Evolutionary conservation across 495 filamentous ascomycete species (phyloP).

Genomic region (Penicillium herquei): DNA sequence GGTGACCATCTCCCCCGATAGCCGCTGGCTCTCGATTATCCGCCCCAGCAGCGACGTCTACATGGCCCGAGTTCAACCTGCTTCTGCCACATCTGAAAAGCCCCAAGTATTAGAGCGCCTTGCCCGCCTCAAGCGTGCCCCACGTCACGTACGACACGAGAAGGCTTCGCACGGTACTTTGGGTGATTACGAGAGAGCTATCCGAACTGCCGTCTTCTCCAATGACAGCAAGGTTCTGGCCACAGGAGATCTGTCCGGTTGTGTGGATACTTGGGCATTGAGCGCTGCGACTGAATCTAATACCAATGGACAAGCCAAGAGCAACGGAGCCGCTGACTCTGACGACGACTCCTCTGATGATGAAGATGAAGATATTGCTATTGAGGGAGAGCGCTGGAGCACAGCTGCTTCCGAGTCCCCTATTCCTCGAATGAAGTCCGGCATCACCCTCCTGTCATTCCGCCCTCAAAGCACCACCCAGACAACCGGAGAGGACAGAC

Average conservation of each 20-base stretch:
- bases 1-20: constrained; percentile 51
- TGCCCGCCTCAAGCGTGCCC: constrained; percentile 56
- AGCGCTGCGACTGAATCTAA: constrained; percentile 48
- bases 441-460: constrained; percentile 74
- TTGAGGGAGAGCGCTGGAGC: constrained; percentile 61
- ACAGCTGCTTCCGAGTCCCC: constrained; percentile 64
- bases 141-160: constrained; percentile 53
- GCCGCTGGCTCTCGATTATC: constrained; percentile 55
- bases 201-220: constrained; percentile 76
- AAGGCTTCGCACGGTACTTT: constrained; percentile 61
- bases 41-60: constrained; percentile 49
- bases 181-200: constrained; percentile 73
- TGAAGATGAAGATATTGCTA: constrained; percentile 36
- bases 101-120: constrained; percentile 46
- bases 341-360: constrained; percentile 55
- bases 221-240: constrained; percentile 75
- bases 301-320: constrained; percentile 28
- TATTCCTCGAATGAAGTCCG: constrained; percentile 73
- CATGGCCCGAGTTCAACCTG: constrained; percentile 42
- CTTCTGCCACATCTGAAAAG: constrained; percentile 34
- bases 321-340: constrained; percentile 31
- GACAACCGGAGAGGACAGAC: constrained; percentile 48
- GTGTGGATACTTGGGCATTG: constrained; percentile 82
- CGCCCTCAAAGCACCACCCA: constrained; percentile 39
- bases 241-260: constrained; percentile 77